Conservation (phyloP, 2,329 filamentous ascomycete species). For the Aspergillus sp. region DNA sequence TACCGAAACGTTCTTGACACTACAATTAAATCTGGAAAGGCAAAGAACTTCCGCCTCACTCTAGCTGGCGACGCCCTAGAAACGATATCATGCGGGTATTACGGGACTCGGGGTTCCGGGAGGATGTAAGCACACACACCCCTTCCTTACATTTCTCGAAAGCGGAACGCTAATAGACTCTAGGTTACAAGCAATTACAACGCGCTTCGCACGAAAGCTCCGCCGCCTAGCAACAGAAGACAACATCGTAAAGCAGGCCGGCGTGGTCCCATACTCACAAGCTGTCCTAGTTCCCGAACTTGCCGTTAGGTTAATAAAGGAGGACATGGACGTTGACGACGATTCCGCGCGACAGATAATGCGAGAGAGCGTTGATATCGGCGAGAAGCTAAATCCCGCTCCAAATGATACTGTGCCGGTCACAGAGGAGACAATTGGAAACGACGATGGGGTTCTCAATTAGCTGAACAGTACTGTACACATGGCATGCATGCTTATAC, state of each 20-base stretch:
- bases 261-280: slow-evolving; percentile 69
- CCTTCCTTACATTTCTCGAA: slow-evolving; percentile 7
- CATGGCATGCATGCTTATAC: not conserved
- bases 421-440: slow-evolving; percentile 12
- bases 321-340: slow-evolving; percentile 54
- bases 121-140: slow-evolving; percentile 58
- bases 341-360: slow-evolving; percentile 57
- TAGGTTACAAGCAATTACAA: slow-evolving; percentile 60
- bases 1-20: slow-evolving; percentile 60
- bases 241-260: slow-evolving; percentile 63
- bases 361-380: slow-evolving; percentile 65
- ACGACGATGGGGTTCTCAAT: not conserved
- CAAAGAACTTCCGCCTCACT: slow-evolving; percentile 60
- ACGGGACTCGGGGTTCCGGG: slow-evolving; percentile 71
- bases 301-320: slow-evolving; percentile 55
- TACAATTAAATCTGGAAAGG: slow-evolving; percentile 57
- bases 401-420: slow-evolving; percentile 53
- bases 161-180: slow-evolving; percentile 7
- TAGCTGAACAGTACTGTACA: not conserved
- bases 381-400: slow-evolving; percentile 67
- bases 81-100: slow-evolving; percentile 73
- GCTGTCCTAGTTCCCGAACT: slow-evolving; percentile 75
- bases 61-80: slow-evolving; percentile 46
- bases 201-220: slow-evolving; percentile 59
- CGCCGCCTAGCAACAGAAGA: slow-evolving; percentile 65